Evolutionary conservation across 2,329 filamentous ascomycete species (phyloP).

Genomic region (Helicocarpus griseus): DNA sequence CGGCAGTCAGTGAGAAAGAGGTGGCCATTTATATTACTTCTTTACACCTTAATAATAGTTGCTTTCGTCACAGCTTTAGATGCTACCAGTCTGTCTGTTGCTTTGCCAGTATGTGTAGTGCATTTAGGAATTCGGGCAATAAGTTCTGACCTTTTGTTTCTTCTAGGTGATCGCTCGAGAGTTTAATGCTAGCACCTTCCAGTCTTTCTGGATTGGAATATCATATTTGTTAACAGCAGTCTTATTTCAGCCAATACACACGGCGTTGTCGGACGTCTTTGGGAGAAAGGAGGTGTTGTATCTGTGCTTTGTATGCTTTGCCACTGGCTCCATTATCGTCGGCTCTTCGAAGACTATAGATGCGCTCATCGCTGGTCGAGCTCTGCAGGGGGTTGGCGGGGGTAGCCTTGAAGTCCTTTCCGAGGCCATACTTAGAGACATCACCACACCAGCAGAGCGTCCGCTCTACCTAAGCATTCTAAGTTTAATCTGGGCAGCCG

Average conservation of each 20-base stretch:
- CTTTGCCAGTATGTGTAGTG: constrained; percentile 29
- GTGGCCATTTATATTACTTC: constrained; percentile 34
- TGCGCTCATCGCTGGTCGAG: constrained; percentile 35
- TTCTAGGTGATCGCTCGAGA: constrained; percentile 35
- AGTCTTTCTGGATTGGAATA: constrained; percentile 57
- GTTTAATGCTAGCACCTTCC: constrained; percentile 38
- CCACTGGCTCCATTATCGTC: constrained; percentile 33
- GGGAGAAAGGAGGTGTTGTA: constrained; percentile 35
- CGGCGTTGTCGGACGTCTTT: constrained; percentile 45
- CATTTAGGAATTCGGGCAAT: background rate
- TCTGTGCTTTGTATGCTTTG: constrained; percentile 32
- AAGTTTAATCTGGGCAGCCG: constrained; percentile 31
- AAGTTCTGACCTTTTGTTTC: background rate
- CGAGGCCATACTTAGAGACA: constrained; percentile 35
- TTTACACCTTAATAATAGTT: constrained; percentile 39
- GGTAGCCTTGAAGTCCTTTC: constrained; percentile 33
- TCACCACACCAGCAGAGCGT: constrained; percentile 30
- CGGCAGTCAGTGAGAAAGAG: background rate
- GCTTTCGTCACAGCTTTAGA: constrained; percentile 50
- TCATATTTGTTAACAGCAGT: constrained; percentile 40
- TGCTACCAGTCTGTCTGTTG: constrained; percentile 48
- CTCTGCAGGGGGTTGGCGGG: constrained; percentile 36
- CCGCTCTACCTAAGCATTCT: constrained; percentile 29
- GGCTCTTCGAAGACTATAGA: constrained; percentile 32
- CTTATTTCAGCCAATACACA: constrained; percentile 39